Evolutionary conservation across 2,329 filamentous ascomycete genomes (phyloP).

Genomic region (Colletotrichum chrysophilum): DNA sequence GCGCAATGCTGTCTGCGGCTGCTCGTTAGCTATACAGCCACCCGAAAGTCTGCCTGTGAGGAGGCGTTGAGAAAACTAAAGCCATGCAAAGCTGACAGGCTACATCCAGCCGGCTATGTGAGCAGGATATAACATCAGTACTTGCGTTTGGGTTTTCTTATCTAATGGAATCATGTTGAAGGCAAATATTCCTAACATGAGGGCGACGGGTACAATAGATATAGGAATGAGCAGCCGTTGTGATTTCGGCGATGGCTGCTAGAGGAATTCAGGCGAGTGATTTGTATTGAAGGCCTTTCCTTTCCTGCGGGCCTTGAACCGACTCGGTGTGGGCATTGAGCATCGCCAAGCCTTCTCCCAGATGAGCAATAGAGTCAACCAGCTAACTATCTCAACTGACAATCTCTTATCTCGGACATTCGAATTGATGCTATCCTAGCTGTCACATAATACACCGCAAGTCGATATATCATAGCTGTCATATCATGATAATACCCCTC

Average conservation of each 20-base stretch:
- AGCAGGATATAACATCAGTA: not conserved
- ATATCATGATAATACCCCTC: too few species aligned
- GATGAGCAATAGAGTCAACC: not conserved
- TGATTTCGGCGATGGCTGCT: not conserved
- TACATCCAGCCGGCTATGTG: not conserved
- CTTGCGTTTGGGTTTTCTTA: rapidly evolving
- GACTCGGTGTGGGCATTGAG: too few species aligned
- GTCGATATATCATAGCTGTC: not conserved
- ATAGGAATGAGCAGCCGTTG: not conserved
- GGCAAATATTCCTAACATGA: not conserved
- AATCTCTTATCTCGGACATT: too few species aligned
- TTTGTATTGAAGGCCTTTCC: too few species aligned
- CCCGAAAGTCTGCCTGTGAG: not conserved
- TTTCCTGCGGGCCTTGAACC: rapidly evolving
- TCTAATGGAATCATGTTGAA: not conserved
- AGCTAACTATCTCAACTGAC: rapidly evolving
- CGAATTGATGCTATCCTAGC: too few species aligned
- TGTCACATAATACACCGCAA: not conserved
- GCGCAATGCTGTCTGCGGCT: not conserved
- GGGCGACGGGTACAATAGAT: not conserved
- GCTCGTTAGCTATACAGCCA: not conserved
- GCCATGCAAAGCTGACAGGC: not conserved
- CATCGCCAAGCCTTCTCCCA: not conserved
- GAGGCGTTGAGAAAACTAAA: not conserved
- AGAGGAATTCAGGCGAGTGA: not conserved